Evolutionary conservation across 176 grass and related monocot genomes (phyloP).

Genomic region (Pharus latifolius): DNA sequence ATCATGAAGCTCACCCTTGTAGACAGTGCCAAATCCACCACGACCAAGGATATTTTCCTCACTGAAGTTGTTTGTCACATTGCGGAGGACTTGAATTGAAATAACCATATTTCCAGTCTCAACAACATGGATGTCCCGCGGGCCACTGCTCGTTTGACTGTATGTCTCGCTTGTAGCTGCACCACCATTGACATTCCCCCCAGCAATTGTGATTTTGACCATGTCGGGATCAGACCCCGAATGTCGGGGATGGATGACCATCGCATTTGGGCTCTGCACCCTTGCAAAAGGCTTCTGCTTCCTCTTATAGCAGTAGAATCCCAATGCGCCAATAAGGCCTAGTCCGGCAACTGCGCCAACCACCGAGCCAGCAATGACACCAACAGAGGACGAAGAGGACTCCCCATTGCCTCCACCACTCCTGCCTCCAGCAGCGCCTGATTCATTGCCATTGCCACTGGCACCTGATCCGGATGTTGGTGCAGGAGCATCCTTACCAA

Average conservation of each 20-base stretch:
- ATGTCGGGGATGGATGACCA: slow-evolving; percentile 67
- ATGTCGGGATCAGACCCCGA: slow-evolving; percentile 75
- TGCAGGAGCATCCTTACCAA: slow-evolving; percentile 46
- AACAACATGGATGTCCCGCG: slow-evolving; percentile 65
- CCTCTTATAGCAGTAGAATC: slow-evolving; percentile 71
- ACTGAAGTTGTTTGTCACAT: slow-evolving; percentile 96
- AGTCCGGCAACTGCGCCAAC: slow-evolving; percentile 37
- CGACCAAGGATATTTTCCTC: slow-evolving; percentile 76
- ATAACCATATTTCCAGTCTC: slow-evolving; percentile 96
- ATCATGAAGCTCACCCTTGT: slow-evolving; percentile 93
- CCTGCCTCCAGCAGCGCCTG: neutral
- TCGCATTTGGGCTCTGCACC: slow-evolving; percentile 77
- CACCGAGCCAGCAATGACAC: slow-evolving; percentile 58
- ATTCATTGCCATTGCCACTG: neutral
- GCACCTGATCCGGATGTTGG: slow-evolving; percentile 12
- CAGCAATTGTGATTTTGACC: slow-evolving; percentile 70
- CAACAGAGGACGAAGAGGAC: slow-evolving; percentile 25
- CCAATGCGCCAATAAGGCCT: slow-evolving; percentile 41
- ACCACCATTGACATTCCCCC: slow-evolving; percentile 29
- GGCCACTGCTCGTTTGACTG: slow-evolving; percentile 42
- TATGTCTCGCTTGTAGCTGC: slow-evolving; percentile 30
- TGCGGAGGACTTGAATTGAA: slow-evolving; percentile 89
- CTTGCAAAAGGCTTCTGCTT: slow-evolving; percentile 60
- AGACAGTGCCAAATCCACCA: slow-evolving; percentile 83
- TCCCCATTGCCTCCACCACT: neutral